Conservation (phyloP, 169 alveolate species). For the Plasmodium billcollinsi region DNA sequence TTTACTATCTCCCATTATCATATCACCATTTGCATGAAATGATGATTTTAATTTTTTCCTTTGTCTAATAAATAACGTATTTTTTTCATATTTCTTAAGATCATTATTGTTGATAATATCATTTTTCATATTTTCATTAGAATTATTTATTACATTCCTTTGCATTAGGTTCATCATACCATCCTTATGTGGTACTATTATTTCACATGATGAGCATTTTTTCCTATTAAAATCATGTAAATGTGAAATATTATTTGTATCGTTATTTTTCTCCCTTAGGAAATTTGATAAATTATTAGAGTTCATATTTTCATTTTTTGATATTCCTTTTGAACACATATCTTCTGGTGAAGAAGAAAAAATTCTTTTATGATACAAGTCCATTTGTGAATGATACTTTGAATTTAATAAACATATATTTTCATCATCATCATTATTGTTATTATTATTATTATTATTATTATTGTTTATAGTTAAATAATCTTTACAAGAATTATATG, state of each 20-base stretch:
- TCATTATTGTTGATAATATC: neutral
- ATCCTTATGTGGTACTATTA: conserved; percentile 16
- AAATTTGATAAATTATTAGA: neutral
- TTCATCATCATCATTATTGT: neutral
- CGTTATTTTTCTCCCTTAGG: neutral
- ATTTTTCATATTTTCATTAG: neutral
- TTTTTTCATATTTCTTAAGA: neutral
- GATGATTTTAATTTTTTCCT: conserved; percentile 71
- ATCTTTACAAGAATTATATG: too few relatives aligned
- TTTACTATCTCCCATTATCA: conserved; percentile 64
- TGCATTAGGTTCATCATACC: neutral
- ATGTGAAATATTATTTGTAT: conserved; percentile 16
- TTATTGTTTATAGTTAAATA: neutral
- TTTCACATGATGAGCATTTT: conserved; percentile 26
- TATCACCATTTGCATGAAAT: conserved; percentile 68
- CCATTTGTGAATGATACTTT: neutral
- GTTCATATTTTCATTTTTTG: conserved; percentile 1
- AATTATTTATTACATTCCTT: conserved; percentile 8
- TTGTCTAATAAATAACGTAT: conserved; percentile 47
- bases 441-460: too few relatives aligned
- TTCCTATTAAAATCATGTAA: conserved; percentile 13
- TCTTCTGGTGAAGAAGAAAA: neutral
- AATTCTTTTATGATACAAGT: neutral
- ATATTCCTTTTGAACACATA: neutral
- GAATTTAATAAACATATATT: neutral